These are phyloP conservation scores for Schoenoplectus triqueter DNA, from an alignment of 202 grass and related monocot genomes.

Conservation along the genomic window DNA sequence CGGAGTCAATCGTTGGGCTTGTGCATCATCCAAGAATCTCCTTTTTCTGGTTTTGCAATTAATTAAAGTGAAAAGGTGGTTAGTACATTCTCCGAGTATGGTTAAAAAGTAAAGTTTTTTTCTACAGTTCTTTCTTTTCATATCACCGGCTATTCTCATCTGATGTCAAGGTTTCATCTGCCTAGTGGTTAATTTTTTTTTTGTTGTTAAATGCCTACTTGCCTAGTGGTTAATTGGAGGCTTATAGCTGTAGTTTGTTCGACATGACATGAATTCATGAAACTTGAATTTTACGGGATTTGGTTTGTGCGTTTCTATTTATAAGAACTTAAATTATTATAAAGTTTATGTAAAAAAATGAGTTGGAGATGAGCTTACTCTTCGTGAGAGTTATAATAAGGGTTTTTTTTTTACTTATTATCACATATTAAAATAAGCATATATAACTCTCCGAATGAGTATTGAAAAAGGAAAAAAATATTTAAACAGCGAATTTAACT, in stretches of 20 bases:
- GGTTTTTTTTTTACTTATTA: no score
- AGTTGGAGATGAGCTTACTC: no score
- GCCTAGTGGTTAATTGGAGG: background rate
- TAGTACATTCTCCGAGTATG: constrained; percentile 24
- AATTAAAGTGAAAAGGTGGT: constrained; percentile 38
- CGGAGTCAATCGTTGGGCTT: background rate
- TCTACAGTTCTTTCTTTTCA: background rate
- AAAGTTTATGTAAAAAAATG: no score
- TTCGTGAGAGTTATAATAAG: background rate
- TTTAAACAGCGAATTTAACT: no score
- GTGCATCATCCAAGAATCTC: constrained; percentile 34
- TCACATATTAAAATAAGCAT: no score
- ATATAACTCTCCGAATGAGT: no score
- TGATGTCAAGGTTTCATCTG: background rate
- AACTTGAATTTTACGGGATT: background rate
- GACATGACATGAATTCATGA: background rate
- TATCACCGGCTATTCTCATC: background rate
- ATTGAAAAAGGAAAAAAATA: no score
- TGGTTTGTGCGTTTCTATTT: background rate
- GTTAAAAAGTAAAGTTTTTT: constrained; percentile 34
- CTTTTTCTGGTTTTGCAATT: constrained; percentile 36
- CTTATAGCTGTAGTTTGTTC: background rate
- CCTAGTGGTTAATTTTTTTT: background rate
- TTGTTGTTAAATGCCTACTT: no score
- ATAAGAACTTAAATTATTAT: background rate